Evolutionary conservation across 139 green algal species (phyloP).

Genomic region (Medakamo hakoo): DNA sequence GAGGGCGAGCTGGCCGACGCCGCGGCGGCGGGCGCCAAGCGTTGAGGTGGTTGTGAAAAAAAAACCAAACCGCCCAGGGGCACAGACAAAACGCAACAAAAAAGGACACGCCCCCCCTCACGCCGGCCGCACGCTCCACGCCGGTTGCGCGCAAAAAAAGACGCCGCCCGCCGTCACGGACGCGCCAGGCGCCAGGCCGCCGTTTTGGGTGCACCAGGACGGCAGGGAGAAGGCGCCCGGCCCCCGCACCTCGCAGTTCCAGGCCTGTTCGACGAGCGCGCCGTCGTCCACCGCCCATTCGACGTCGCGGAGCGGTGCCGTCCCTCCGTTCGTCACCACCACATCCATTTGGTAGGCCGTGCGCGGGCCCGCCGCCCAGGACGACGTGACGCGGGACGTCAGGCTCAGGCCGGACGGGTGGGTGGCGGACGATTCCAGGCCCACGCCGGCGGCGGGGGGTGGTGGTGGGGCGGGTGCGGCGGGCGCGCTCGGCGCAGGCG

Average conservation of each 20-base stretch:
- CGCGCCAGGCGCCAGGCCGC: neutral
- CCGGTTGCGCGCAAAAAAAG: neutral
- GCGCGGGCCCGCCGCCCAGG: neutral
- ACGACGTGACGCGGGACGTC: neutral
- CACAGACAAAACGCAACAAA: too few relatives aligned
- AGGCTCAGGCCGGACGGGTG: neutral
- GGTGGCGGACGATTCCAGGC: neutral
- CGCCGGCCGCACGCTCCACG: neutral
- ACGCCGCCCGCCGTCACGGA: neutral
- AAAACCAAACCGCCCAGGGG: too few relatives aligned
- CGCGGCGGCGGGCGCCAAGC: too few relatives aligned
- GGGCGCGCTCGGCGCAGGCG: neutral
- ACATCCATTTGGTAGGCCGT: neutral
- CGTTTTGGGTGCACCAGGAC: neutral
- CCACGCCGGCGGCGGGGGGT: neutral
- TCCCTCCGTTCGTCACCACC: neutral
- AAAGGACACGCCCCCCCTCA: neutral
- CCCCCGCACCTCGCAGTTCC: neutral
- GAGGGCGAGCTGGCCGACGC: slow-evolving; percentile 1
- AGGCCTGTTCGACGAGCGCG: neutral
- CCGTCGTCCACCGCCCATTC: neutral
- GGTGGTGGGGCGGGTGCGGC: neutral
- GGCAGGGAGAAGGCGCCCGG: neutral
- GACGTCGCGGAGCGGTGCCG: neutral
- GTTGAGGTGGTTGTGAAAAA: too few relatives aligned